Evolutionary conservation across 495 filamentous ascomycete species (phyloP).

Genomic region (Cercophora newfieldiana): DNA sequence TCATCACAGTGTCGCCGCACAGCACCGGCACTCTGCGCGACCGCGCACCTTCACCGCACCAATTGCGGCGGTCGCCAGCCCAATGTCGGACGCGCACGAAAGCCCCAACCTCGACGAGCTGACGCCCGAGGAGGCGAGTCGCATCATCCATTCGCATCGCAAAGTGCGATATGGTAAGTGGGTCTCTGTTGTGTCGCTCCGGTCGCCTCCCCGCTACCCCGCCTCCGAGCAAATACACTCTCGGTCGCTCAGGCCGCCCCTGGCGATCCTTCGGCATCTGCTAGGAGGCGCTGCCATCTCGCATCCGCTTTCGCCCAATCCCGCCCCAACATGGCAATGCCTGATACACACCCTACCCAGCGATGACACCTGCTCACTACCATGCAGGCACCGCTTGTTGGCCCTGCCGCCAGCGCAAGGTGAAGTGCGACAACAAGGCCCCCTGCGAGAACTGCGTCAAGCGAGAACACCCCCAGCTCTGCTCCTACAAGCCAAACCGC

Average conservation of each 20-base stretch:
- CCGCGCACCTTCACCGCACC: not conserved
- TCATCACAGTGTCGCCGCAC: not conserved
- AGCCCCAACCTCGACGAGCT: conserved; percentile 48
- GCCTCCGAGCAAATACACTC: not conserved
- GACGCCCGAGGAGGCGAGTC: conserved; percentile 56
- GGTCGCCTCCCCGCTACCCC: conserved; percentile 1
- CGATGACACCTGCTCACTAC: conserved; percentile 18
- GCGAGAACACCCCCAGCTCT: conserved; percentile 69
- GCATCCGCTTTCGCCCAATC: not conserved
- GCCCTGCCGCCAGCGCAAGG: conserved; percentile 71
- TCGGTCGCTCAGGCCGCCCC: not conserved
- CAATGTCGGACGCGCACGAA: conserved; percentile 40
- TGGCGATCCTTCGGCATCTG: conserved; percentile 20
- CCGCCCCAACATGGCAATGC: not conserved
- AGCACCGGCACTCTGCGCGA: not conserved
- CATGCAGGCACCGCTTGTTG: conserved; percentile 63
- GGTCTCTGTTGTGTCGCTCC: not conserved
- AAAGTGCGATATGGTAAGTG: conserved; percentile 60
- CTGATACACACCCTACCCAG: no score
- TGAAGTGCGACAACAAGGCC: conserved; percentile 72
- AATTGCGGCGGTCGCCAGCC: not conserved
- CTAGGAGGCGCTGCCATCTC: not conserved
- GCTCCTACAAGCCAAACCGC: conserved; percentile 70
- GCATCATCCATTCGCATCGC: conserved; percentile 60
- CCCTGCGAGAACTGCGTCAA: conserved; percentile 75